Conservation (phyloP, 2,329 filamentous ascomycete genomes). For the Thermothelomyces thermophilus region DNA sequence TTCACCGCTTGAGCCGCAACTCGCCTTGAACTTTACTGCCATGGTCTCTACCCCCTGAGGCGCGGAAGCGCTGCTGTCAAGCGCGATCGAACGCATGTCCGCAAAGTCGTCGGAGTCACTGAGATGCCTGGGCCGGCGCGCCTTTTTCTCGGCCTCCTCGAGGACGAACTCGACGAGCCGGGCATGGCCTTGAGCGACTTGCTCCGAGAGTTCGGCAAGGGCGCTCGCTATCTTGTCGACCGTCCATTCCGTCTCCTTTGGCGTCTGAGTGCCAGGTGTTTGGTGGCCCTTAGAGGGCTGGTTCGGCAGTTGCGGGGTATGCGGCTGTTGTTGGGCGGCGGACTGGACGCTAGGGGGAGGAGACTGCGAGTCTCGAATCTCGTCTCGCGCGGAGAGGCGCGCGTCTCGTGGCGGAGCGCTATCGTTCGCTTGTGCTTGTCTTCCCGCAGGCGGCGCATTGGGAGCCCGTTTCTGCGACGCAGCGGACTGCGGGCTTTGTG, state of each 20-base stretch:
- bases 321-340: conserved; percentile 5
- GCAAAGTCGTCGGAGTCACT: conserved; percentile 44
- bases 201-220: conserved; percentile 35
- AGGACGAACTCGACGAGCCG: conserved; percentile 40
- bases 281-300: conserved; percentile 11
- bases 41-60: conserved; percentile 36
- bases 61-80: conserved; percentile 26
- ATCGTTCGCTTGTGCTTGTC: conserved; percentile 3
- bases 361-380: conserved; percentile 17
- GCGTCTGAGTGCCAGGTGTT: conserved; percentile 16
- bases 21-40: conserved; percentile 46
- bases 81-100: conserved; percentile 31
- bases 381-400: conserved; percentile 4
- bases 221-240: conserved; percentile 37
- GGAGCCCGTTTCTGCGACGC: conserved; percentile 1
- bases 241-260: conserved; percentile 34
- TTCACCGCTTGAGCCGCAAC: conserved; percentile 9
- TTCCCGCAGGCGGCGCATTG: conserved; percentile 6
- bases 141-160: conserved; percentile 37
- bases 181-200: conserved; percentile 41
- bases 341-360: conserved; percentile 9
- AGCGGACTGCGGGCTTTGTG: conserved; percentile 4
- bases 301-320: conserved; percentile 11
- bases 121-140: conserved; percentile 34
- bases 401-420: conserved; percentile 15